Conservation (phyloP, 2,329 filamentous ascomycete genomes). For the Alternaria tenuissima region DNA sequence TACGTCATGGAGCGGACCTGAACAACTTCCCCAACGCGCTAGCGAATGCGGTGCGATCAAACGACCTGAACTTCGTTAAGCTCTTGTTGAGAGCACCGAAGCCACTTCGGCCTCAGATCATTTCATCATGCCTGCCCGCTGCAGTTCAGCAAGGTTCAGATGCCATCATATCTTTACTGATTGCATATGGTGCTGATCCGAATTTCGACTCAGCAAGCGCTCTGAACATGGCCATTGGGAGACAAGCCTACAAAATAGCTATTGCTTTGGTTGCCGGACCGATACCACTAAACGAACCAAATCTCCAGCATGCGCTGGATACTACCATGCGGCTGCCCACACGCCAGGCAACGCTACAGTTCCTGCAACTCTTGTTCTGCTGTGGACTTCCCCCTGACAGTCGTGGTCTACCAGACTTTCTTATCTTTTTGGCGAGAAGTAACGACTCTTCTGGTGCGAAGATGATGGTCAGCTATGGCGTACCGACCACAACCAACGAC, state of each 20-base stretch:
- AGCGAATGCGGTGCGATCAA: conserved; percentile 41
- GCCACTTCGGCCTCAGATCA: conserved; percentile 37
- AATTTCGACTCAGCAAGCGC: conserved; percentile 47
- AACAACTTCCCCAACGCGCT: conserved; percentile 44
- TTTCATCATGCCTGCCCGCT: conserved; percentile 44
- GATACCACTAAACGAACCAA: conserved; percentile 29
- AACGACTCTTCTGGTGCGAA: conserved; percentile 41
- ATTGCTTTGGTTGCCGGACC: conserved; percentile 42
- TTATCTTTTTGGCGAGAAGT: conserved; percentile 39
- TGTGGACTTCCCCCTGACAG: conserved; percentile 43
- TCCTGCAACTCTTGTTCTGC: conserved; percentile 44
- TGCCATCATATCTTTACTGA: conserved; percentile 38
- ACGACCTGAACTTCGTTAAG: conserved; percentile 41
- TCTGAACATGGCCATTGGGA: conserved; percentile 42
- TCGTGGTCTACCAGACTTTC: conserved; percentile 37
- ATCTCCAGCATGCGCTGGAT: conserved; percentile 42
- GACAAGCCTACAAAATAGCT: conserved; percentile 40
- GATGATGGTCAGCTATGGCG: conserved; percentile 43
- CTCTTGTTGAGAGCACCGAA: conserved; percentile 46
- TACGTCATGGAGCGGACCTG: conserved; percentile 47
- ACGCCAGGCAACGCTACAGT: conserved; percentile 37
- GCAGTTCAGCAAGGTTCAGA: conserved; percentile 46
- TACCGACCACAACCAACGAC: conserved; percentile 39
- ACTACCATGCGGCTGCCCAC: conserved; percentile 41
- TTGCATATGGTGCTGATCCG: conserved; percentile 46